Evolutionary conservation across 768 basidiomycete genomes (phyloP).

Genomic region (Boletus rubroflammeus): DNA sequence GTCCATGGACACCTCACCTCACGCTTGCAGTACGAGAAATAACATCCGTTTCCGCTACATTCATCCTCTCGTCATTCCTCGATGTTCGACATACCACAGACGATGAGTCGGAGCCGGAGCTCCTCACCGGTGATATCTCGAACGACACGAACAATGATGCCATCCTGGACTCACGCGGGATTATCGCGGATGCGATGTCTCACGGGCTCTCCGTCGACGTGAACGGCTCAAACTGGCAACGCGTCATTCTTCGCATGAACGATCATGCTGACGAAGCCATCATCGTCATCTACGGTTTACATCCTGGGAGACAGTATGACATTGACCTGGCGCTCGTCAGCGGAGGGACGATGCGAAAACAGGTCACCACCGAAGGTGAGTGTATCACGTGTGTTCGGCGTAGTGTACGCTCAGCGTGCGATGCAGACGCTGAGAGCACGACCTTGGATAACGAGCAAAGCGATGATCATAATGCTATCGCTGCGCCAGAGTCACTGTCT

Average conservation of each 20-base stretch:
- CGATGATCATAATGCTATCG: slow-evolving; percentile 16
- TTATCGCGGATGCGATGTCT: slow-evolving; percentile 65
- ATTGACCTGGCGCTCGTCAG: slow-evolving; percentile 77
- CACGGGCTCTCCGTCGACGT: slow-evolving; percentile 78
- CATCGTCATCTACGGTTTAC: slow-evolving; percentile 85
- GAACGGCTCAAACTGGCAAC: slow-evolving; percentile 74
- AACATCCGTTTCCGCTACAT: slow-evolving; percentile 77
- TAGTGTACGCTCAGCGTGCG: slow-evolving; percentile 3
- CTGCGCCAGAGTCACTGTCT: slow-evolving; percentile 12
- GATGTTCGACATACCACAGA: slow-evolving; percentile 24
- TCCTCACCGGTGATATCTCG: slow-evolving; percentile 35
- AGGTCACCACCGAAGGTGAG: slow-evolving; percentile 67
- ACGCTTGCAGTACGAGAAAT: slow-evolving; percentile 72
- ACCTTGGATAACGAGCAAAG: slow-evolving; percentile 20
- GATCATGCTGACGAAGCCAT: slow-evolving; percentile 83
- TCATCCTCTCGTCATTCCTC: slow-evolving; percentile 60
- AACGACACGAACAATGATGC: slow-evolving; percentile 35
- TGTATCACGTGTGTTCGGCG: slow-evolving; percentile 11
- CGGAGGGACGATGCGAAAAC: slow-evolving; percentile 55
- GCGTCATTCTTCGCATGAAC: slow-evolving; percentile 74
- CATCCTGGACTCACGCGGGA: slow-evolving; percentile 33
- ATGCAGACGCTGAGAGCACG: slow-evolving; percentile 21
- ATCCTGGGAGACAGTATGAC: slow-evolving; percentile 88
- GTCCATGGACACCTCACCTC: slow-evolving; percentile 74
- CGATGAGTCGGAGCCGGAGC: slow-evolving; percentile 25